A percentile compares a stretch with the other conserved stretches of the same genome.
Evolutionary conservation across 2,329 filamentous ascomycete genomes (phyloP).

Genomic region (Tetracladium maxilliforme): DNA sequence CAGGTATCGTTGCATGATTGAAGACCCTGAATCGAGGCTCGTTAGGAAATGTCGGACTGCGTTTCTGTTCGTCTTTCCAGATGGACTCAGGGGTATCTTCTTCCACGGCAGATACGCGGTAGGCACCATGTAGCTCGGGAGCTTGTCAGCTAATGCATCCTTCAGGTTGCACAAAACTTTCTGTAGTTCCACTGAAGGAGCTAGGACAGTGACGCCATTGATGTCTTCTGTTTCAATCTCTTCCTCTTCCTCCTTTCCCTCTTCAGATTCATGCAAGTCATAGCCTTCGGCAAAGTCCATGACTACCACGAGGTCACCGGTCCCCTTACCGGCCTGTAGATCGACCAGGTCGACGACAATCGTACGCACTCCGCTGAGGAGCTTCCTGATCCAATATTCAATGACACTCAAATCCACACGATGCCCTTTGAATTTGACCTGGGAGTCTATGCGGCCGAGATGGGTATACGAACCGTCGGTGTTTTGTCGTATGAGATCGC

Average conservation of each 20-base stretch:
- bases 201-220: no score
- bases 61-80: conserved; percentile 18
- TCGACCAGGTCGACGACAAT: background rate
- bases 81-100: conserved; percentile 11
- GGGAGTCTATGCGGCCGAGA: conserved; percentile 44
- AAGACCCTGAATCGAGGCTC: no score
- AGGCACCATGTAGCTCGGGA: conserved; percentile 21
- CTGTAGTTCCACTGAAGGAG: background rate
- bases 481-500: conserved; percentile 26
- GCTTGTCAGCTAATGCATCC: no score
- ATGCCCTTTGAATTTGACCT: conserved; percentile 49
- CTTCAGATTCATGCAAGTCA: background rate
- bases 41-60: no score
- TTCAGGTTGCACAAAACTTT: background rate
- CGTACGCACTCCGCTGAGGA: background rate
- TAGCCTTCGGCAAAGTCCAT: background rate
- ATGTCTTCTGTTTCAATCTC: no score
- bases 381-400: conserved; percentile 2
- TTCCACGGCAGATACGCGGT: conserved; percentile 13
- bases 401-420: conserved; percentile 50
- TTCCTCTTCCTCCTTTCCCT: background rate
- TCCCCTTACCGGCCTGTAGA: background rate
- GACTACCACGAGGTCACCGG: background rate
- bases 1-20: no score
- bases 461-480: conserved; percentile 44